Conservation (phyloP, 306 rosid species). For the Vigna unguiculata region DNA sequence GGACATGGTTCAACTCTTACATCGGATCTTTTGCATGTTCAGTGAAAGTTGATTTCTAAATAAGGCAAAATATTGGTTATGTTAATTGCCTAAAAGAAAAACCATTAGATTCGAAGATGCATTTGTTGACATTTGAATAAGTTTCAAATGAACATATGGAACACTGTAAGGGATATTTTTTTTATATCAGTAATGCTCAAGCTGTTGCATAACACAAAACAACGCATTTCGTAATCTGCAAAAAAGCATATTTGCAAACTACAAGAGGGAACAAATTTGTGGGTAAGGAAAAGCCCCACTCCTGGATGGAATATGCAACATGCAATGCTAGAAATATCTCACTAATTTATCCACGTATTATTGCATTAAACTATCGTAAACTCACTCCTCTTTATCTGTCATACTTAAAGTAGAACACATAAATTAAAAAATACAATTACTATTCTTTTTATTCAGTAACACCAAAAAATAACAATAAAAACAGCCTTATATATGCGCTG, state of each 20-base stretch:
- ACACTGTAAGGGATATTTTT: background rate
- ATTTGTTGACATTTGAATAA: background rate
- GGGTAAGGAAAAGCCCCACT: background rate
- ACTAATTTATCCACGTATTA: no score
- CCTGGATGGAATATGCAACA: background rate
- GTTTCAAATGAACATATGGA: background rate
- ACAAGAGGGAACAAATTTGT: background rate
- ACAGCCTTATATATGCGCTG: no score
- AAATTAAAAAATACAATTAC: background rate
- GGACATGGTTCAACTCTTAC: background rate
- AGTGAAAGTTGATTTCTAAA: conserved; percentile 4
- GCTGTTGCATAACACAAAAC: background rate
- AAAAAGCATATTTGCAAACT: background rate
- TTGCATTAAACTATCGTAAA: background rate
- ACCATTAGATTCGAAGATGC: background rate
- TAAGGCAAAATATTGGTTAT: background rate
- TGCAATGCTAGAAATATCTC: background rate
- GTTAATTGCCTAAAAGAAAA: background rate
- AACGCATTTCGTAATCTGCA: background rate
- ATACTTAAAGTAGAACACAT: background rate
- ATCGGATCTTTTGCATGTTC: background rate
- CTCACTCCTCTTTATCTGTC: background rate
- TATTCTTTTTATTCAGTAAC: background rate
- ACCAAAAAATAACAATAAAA: no score
- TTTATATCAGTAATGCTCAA: no score